These are phyloP conservation scores for Oligophagozyma castellii DNA, from an alignment of 1,139 yeast species.

Conservation along the genomic window DNA sequence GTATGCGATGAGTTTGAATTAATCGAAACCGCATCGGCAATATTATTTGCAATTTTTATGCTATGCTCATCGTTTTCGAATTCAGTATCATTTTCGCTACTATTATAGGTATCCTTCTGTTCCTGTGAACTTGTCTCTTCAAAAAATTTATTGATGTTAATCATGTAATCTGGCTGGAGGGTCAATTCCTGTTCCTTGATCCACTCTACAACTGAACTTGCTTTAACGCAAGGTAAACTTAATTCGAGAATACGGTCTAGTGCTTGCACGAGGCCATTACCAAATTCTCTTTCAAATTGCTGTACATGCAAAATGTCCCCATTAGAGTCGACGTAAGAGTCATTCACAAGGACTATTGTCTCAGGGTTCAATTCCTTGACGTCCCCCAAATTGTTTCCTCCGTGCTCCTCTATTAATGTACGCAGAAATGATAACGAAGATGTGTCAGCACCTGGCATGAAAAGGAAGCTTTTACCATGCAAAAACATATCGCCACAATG, in stretches of 20 bases:
- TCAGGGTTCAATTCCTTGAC: slow-evolving; percentile 6
- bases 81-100: slow-evolving; percentile 1
- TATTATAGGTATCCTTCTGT: neutral
- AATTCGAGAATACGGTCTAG: slow-evolving; percentile 7
- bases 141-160: neutral
- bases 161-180: neutral
- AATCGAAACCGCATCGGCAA: neutral
- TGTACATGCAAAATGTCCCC: slow-evolving; percentile 5
- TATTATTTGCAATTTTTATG: slow-evolving; percentile 1
- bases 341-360: slow-evolving; percentile 11
- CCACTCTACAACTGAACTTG: slow-evolving; percentile 7
- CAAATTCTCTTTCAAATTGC: slow-evolving; percentile 11
- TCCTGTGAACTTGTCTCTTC: neutral
- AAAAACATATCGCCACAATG: slow-evolving; percentile 6
- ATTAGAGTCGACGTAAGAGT: slow-evolving; percentile 12
- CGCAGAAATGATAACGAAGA: slow-evolving; percentile 8
- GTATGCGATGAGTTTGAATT: neutral
- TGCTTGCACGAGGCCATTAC: slow-evolving; percentile 7
- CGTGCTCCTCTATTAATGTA: slow-evolving; percentile 17
- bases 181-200: slow-evolving; percentile 6
- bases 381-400: slow-evolving; percentile 23
- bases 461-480: slow-evolving; percentile 9
- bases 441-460: slow-evolving; percentile 14
- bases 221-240: slow-evolving; percentile 7
- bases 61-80: neutral